phyloP scores from a whole-genome alignment of 306 rosid genomes.

The Quercus cerris region DNA sequence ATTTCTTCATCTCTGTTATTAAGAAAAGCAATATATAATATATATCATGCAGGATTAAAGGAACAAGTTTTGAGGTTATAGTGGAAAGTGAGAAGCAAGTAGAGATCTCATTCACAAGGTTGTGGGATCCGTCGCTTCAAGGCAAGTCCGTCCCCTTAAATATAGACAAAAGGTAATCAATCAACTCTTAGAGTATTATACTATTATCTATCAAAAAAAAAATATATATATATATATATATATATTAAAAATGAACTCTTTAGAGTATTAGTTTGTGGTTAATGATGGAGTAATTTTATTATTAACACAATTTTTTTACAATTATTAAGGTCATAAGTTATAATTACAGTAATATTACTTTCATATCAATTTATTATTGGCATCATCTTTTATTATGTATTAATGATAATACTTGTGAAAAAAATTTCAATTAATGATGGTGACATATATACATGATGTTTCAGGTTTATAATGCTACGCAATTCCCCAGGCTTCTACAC shows the following conservation, averaged over 20 bases:
- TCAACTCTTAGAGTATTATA: not conserved
- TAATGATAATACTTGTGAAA: no score
- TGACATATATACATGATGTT: slow-evolving; percentile 7
- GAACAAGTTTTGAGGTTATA: slow-evolving; percentile 61
- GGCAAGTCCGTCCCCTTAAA: slow-evolving; percentile 80
- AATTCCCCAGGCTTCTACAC: slow-evolving; percentile 87
- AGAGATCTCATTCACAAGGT: slow-evolving; percentile 76
- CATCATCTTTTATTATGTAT: fast-evolving
- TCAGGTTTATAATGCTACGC: slow-evolving; percentile 76
- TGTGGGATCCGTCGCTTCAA: slow-evolving; percentile 84
- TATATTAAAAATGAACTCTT: no score
- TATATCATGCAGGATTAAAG: slow-evolving; percentile 59
- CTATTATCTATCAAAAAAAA: no score
- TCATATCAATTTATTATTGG: no score
- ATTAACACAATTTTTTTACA: no score
- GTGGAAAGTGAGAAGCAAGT: slow-evolving; percentile 74
- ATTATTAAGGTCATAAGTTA: no score
- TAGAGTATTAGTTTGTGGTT: no score
- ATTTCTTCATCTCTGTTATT: no score
- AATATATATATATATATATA: not conserved
- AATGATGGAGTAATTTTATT: no score
- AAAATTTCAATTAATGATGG: not conserved
- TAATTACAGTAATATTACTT: no score
- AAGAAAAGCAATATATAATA: no score
- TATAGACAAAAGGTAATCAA: slow-evolving; percentile 80